Percentiles rank a stretch among this genome's conserved stretches.
These are phyloP conservation scores for Ophiosphaerella narmari DNA, from an alignment of 2,329 filamentous ascomycete genomes.

Conservation along the genomic window DNA sequence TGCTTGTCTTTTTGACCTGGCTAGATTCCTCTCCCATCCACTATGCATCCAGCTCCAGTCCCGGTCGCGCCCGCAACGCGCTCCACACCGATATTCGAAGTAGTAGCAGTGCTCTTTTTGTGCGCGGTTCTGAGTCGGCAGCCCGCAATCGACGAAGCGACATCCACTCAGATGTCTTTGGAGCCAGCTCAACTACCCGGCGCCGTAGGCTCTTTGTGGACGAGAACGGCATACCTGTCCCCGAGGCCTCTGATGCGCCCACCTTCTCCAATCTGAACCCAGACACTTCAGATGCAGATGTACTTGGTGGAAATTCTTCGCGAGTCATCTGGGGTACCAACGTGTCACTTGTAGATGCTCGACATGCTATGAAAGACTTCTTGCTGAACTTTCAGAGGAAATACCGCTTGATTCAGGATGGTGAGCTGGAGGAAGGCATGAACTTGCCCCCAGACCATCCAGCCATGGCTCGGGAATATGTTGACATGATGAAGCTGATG, in stretches of 20 bases:
- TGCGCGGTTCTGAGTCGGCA: slow-evolving; percentile 64
- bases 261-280: slow-evolving; percentile 74
- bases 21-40: slow-evolving; percentile 89
- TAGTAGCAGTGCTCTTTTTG: slow-evolving; percentile 86
- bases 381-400: slow-evolving; percentile 89
- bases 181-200: slow-evolving; percentile 50
- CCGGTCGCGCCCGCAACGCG: slow-evolving; percentile 64
- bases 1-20: slow-evolving; percentile 14
- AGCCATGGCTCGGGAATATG: slow-evolving; percentile 80
- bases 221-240: slow-evolving; percentile 64
- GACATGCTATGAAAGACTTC: slow-evolving; percentile 88
- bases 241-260: slow-evolving; percentile 59
- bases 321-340: slow-evolving; percentile 97
- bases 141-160: slow-evolving; percentile 76
- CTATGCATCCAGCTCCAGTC: slow-evolving; percentile 89
- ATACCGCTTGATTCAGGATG: slow-evolving; percentile 90
- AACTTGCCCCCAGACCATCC: slow-evolving; percentile 68
- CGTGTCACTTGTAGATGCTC: slow-evolving; percentile 88
- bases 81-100: slow-evolving; percentile 74
- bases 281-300: slow-evolving; percentile 89
- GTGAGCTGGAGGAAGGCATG: slow-evolving; percentile 73
- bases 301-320: slow-evolving; percentile 78
- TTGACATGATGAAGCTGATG: slow-evolving; percentile 88
- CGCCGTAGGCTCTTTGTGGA: slow-evolving; percentile 67
- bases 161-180: slow-evolving; percentile 75